These are phyloP conservation scores for Globisporangium takayamanum DNA, from an alignment of 352 stramenopile genomes.

Conservation along the genomic window DNA sequence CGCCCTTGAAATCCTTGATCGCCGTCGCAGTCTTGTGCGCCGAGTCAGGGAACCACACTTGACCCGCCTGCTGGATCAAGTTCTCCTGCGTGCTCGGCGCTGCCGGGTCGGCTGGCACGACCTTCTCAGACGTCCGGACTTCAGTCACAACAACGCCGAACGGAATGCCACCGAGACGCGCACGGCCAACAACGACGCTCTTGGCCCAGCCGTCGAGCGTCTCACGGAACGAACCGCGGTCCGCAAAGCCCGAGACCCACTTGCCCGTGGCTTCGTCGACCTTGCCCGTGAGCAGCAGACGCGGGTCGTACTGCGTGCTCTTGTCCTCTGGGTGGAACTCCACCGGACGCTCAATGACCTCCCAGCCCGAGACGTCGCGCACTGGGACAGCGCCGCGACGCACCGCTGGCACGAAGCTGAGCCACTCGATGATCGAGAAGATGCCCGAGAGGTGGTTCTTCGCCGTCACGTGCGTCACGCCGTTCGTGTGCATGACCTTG, in stretches of 20 bases:
- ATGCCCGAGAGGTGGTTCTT: conserved; percentile 97
- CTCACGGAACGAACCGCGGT: conserved; percentile 98
- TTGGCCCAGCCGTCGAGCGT: conserved; percentile 98
- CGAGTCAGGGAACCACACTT: conserved; percentile 99
- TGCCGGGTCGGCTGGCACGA: conserved; percentile 97
- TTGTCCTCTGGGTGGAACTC: conserved; percentile 91
- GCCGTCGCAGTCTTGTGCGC: conserved; percentile 99
- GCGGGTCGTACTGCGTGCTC: conserved; percentile 93
- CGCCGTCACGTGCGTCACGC: conserved; percentile 96
- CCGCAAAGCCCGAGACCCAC: conserved; percentile 95
- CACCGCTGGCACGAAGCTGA: conserved; percentile 97
- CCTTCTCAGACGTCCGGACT: conserved; percentile 95
- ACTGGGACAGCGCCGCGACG: conserved; percentile 77
- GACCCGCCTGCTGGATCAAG: conserved; percentile 96
- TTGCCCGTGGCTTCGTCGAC: conserved; percentile 66
- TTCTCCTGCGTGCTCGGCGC: conserved; percentile 95
- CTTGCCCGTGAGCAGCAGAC: conserved; percentile 88
- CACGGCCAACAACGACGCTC: conserved; percentile 97
- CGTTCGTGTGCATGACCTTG: conserved; percentile 99
- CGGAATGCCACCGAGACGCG: conserved; percentile 96
- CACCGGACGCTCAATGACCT: conserved; percentile 87
- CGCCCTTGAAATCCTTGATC: conserved; percentile 98
- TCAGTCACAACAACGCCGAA: conserved; percentile 98
- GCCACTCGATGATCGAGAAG: conserved; percentile 94
- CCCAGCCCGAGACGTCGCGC: conserved; percentile 73